phyloP scores from a whole-genome alignment of 768 basidiomycete genomes.

The Termitomyces sp. region DNA sequence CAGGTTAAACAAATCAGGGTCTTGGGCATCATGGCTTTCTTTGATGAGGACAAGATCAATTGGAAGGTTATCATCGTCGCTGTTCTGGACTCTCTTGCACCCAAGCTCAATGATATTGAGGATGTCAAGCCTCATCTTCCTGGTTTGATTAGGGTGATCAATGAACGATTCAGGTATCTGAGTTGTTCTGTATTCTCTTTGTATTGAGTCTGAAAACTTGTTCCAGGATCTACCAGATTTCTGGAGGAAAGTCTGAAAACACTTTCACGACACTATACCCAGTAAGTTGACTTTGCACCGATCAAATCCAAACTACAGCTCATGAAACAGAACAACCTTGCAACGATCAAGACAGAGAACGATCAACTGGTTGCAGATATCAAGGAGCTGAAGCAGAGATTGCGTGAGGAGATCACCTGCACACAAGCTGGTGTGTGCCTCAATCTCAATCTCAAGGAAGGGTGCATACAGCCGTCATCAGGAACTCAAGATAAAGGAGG shows the following conservation, averaged over 20 bases:
- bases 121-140: conserved; percentile 98
- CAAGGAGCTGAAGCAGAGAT: too few relatives aligned
- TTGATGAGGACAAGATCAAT: conserved; percentile 99
- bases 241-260: conserved; percentile 96
- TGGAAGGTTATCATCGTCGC: conserved; percentile 99
- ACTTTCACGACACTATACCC: too few relatives aligned
- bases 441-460: too few relatives aligned
- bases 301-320: too few relatives aligned
- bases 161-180: conserved; percentile 96
- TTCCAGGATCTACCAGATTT: conserved; percentile 89
- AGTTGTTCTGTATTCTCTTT: conserved; percentile 7
- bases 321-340: too few relatives aligned
- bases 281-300: too few relatives aligned
- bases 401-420: too few relatives aligned
- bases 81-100: conserved; percentile 90
- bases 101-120: conserved; percentile 97
- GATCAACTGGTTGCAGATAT: too few relatives aligned
- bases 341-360: too few relatives aligned
- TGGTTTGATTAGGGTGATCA: conserved; percentile 93
- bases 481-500: too few relatives aligned
- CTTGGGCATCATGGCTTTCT: conserved; percentile 98
- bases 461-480: too few relatives aligned
- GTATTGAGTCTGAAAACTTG: conserved; percentile 3
- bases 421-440: too few relatives aligned
- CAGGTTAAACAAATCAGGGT: conserved; percentile 99